phyloP scores from a whole-genome alignment of 1,139 yeast genomes.

The Debaryomyces sp. region DNA sequence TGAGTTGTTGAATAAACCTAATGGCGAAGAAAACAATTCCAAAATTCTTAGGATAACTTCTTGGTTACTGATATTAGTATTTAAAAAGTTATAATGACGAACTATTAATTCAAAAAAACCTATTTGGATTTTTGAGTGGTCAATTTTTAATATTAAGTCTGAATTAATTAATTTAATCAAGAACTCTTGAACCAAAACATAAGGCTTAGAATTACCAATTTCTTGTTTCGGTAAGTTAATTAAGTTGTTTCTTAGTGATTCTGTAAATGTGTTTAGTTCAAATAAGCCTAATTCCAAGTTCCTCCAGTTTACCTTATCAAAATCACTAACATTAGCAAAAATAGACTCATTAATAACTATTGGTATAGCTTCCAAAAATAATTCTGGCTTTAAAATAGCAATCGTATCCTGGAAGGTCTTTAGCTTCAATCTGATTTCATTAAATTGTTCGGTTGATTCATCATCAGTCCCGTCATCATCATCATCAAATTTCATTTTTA shows the following conservation, averaged over 20 bases:
- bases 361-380: conserved; percentile 73
- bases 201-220: conserved; percentile 64
- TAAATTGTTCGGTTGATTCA: conserved; percentile 72
- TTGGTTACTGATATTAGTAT: conserved; percentile 41
- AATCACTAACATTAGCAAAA: conserved; percentile 28
- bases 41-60: conserved; percentile 63
- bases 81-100: conserved; percentile 72
- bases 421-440: conserved; percentile 72
- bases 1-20: conserved; percentile 76
- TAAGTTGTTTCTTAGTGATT: conserved; percentile 72
- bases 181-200: conserved; percentile 59
- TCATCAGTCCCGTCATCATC: conserved; percentile 69
- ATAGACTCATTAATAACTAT: conserved; percentile 64
- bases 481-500: conserved; percentile 79
- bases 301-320: conserved; percentile 60
- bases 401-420: conserved; percentile 86
- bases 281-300: conserved; percentile 83
- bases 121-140: conserved; percentile 79
- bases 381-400: conserved; percentile 71
- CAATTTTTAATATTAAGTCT: conserved; percentile 49
- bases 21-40: conserved; percentile 75
- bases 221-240: conserved; percentile 68
- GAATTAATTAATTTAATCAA: conserved; percentile 68
- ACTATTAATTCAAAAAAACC: conserved; percentile 83
- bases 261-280: conserved; percentile 79